Percentiles rank a stretch among this genome's conserved stretches.
These are phyloP conservation scores for Tilletia caries DNA, from an alignment of 1,284 basidiomycete genomes.

Conservation along the genomic window DNA sequence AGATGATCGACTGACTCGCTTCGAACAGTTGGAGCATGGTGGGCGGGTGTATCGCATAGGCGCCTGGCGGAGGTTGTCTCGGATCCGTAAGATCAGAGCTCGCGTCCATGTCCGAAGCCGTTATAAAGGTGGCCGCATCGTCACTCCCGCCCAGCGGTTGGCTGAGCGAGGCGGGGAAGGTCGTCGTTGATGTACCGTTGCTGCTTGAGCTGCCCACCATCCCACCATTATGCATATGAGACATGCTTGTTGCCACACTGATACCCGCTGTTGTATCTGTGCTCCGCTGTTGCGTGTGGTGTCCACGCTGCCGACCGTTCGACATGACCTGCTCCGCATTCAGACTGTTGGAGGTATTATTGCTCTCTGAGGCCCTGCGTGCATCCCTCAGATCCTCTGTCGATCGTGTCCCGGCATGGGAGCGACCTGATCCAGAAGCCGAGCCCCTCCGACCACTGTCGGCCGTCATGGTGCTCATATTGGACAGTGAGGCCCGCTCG, in stretches of 20 bases:
- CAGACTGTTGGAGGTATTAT: background rate
- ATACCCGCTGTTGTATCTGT: background rate
- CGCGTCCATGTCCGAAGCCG: background rate
- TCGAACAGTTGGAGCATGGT: constrained; percentile 58
- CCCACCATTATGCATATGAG: background rate
- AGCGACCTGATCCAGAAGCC: background rate
- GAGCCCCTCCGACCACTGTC: background rate
- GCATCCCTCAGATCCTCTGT: background rate
- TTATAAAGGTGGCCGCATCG: background rate
- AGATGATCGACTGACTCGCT: constrained; percentile 65
- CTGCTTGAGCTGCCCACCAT: constrained; percentile 8
- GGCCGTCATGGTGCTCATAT: background rate
- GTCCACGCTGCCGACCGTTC: background rate
- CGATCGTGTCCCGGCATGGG: background rate
- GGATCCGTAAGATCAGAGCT: background rate
- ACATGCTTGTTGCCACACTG: background rate
- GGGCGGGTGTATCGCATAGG: constrained; percentile 39
- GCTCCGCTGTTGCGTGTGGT: background rate
- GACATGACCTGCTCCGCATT: background rate
- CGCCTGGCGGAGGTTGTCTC: background rate
- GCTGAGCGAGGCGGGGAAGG: constrained; percentile 2
- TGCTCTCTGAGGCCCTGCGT: background rate
- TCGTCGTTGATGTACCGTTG: background rate
- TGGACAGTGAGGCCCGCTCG: constrained; percentile 1
- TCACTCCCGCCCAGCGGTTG: background rate